Base-by-base conservation (phyloP, 148 eudicot genomes). In the Cornus controversa region DNA sequence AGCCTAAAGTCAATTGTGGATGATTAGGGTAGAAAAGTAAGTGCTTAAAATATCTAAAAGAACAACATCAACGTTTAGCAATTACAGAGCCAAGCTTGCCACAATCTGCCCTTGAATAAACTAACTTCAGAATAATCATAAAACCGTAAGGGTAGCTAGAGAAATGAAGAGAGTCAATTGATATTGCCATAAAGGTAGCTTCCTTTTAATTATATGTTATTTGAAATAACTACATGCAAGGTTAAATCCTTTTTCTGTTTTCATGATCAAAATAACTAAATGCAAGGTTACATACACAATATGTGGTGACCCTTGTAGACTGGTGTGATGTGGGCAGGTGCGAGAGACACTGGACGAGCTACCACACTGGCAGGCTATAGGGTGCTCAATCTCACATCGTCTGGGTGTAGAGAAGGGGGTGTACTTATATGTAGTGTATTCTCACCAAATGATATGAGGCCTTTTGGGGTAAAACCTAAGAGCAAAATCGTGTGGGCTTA, bases 1-100 rank as follows among this genome's bases (percentile, higher is more conserved):
- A 54, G 91, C 92, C 98, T 94, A 80, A 76, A 78, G 36, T 67
- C 73, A 69, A 70, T 65, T 14, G 69, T 68, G 77, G 34, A 45
- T 11, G 15, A 23, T 77, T 26, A 60, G 31, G 28, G 29, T 25
- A 10, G 57, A 37, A 23, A 24, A 6, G 7, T 40, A 40, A 40
- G 45, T 40, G 16, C 26, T 60, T 22, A 60, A 34, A 75, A 40
- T 25, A 74, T 50, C 57, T 50, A 50, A 50, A 50, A 50, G 20
- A 50, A 10, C 53, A 50, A 50, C 57, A 11, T 16, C 57, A 13
- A 2, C 7, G 20, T 15, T 60, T 60, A 60, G 22, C 25, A 60
- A 20, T 60, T n/a, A 60, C 8, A 20, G 64, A 60, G 0, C 64
- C 64, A 22, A n/a, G 64, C 64, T 54, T 60, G 64, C 25, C 64